phyloP scores from a whole-genome alignment of 495 filamentous ascomycete genomes.

The Penicillium desertorum region DNA sequence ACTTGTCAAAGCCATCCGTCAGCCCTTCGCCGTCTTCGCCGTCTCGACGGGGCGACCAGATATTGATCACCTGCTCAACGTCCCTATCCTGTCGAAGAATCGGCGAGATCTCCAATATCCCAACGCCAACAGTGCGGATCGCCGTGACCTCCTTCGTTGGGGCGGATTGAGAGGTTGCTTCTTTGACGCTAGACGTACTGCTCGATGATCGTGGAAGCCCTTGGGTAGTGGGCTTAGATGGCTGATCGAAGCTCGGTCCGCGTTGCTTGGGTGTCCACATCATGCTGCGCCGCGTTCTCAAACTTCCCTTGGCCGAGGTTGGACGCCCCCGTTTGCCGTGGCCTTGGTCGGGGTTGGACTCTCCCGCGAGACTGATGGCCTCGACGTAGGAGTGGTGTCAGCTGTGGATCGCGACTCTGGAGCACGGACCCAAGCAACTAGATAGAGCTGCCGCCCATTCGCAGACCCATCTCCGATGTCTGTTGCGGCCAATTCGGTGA shows the following conservation, averaged over 20 bases:
- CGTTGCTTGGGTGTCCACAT: slow-evolving; percentile 66
- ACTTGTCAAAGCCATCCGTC: slow-evolving; percentile 68
- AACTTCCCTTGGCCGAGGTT: slow-evolving; percentile 41
- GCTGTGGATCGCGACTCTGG: slow-evolving; percentile 53
- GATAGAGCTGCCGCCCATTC: slow-evolving; percentile 66
- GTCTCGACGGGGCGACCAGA: slow-evolving; percentile 70
- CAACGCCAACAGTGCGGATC: slow-evolving; percentile 74
- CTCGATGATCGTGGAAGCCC: slow-evolving; percentile 52
- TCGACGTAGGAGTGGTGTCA: slow-evolving; percentile 26
- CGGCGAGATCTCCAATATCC: slow-evolving; percentile 74
- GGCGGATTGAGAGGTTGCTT: slow-evolving; percentile 36
- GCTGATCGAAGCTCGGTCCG: slow-evolving; percentile 29
- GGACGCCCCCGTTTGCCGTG: slow-evolving; percentile 22
- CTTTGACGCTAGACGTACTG: slow-evolving; percentile 56
- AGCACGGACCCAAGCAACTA: slow-evolving; percentile 79
- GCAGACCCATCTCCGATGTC: slow-evolving; percentile 80
- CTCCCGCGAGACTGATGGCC: slow-evolving; percentile 39
- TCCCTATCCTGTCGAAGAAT: slow-evolving; percentile 75
- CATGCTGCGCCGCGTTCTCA: slow-evolving; percentile 69
- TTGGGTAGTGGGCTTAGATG: slow-evolving; percentile 31
- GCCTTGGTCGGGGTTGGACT: slow-evolving; percentile 34
- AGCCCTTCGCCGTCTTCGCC: slow-evolving; percentile 52
- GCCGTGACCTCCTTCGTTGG: slow-evolving; percentile 46
- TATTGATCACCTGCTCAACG: slow-evolving; percentile 70
- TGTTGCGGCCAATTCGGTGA: slow-evolving; percentile 74